Evolutionary conservation across 805 yeast genomes (phyloP).

Genomic region (Groenewaldozyma salmanticensis): DNA sequence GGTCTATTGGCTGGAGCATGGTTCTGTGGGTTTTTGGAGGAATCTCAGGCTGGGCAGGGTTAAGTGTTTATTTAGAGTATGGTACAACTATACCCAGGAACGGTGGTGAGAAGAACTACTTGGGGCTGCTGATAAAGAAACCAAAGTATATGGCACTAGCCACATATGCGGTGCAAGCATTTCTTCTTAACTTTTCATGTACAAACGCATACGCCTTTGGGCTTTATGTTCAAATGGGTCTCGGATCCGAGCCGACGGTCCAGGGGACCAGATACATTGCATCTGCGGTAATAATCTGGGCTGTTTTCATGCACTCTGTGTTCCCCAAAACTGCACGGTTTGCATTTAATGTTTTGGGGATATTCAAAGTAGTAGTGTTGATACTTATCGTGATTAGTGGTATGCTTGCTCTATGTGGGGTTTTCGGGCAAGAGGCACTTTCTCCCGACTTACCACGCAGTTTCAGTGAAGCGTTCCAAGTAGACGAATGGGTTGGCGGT

Average conservation of each 20-base stretch:
- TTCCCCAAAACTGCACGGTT: constrained; percentile 42
- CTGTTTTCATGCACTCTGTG: constrained; percentile 38
- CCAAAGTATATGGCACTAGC: constrained; percentile 47
- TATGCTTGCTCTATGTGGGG: constrained; percentile 30
- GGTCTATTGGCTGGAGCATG: constrained; percentile 49
- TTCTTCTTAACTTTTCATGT: constrained; percentile 51
- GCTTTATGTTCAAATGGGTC: constrained; percentile 40
- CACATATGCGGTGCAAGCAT: constrained; percentile 41
- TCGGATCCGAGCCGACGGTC: constrained; percentile 32
- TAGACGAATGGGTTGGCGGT: constrained; percentile 28
- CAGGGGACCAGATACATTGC: constrained; percentile 38
- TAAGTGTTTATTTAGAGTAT: constrained; percentile 53
- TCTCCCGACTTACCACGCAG: constrained; percentile 25
- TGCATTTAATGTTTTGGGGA: constrained; percentile 45
- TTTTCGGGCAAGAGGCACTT: constrained; percentile 17
- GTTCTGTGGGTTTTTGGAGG: constrained; percentile 58
- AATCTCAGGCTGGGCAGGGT: constrained; percentile 42
- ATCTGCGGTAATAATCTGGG: constrained; percentile 37
- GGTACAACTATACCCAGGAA: constrained; percentile 55
- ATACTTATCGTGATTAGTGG: constrained; percentile 43
- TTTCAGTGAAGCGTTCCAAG: constrained; percentile 32
- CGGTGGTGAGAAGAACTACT: constrained; percentile 63
- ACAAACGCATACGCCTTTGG: constrained; percentile 62
- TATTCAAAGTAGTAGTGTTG: constrained; percentile 43
- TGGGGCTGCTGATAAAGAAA: constrained; percentile 45